Evolutionary conservation across 805 yeast species (phyloP).

Genomic region (Ogataea trehalophila): DNA sequence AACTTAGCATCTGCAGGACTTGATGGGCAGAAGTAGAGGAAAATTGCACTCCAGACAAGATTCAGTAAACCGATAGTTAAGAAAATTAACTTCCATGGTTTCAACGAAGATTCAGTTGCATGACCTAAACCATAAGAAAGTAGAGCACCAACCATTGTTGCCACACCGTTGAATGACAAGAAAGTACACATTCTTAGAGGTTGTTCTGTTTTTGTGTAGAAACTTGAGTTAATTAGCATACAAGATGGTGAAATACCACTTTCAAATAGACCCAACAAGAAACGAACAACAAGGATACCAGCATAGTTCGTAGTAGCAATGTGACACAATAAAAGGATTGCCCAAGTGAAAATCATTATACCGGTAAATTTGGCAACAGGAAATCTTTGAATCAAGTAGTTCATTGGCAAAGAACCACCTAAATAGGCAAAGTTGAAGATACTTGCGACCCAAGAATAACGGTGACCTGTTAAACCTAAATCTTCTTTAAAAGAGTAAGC

Average conservation of each 20-base stretch:
- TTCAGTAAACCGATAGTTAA: constrained; percentile 39
- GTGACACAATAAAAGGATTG: constrained; percentile 43
- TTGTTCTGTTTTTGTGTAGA: constrained; percentile 27
- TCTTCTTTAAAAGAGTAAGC: constrained; percentile 37
- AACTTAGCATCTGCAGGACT: constrained; percentile 44
- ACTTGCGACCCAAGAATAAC: constrained; percentile 48
- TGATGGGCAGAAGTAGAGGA: constrained; percentile 32
- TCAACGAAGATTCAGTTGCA: constrained; percentile 2
- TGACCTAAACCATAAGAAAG: constrained; percentile 10
- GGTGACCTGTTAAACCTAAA: constrained; percentile 33
- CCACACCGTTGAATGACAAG: constrained; percentile 19
- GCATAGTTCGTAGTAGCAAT: constrained; percentile 40
- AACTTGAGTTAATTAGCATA: constrained; percentile 29
- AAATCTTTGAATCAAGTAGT: constrained; percentile 28
- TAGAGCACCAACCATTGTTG: constrained; percentile 11
- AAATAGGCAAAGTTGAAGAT: constrained; percentile 41
- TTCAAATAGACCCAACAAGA: constrained; percentile 43
- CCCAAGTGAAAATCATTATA: constrained; percentile 40
- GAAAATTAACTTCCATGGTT: constrained; percentile 40
- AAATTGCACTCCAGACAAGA: constrained; percentile 27
- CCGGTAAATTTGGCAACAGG: constrained; percentile 35
- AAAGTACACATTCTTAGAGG: constrained; percentile 21
- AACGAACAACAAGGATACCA: constrained; percentile 41
- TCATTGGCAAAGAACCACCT: constrained; percentile 51
- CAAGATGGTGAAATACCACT: constrained; percentile 27